phyloP scores from a whole-genome alignment of 768 basidiomycete species.

The Collybia sp. region DNA sequence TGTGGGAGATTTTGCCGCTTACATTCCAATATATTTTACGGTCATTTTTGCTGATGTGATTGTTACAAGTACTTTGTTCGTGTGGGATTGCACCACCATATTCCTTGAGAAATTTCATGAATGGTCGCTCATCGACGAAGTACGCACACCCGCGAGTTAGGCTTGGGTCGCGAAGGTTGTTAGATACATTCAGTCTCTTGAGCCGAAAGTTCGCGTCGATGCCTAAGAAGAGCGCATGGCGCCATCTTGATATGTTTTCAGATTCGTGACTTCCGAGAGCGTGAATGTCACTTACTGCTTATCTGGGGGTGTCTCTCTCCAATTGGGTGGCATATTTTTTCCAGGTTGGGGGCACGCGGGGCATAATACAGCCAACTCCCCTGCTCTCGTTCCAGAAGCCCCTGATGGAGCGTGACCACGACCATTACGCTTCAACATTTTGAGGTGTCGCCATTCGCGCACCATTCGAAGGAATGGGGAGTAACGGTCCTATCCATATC shows the following conservation, averaged over 20 bases:
- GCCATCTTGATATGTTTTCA: neutral
- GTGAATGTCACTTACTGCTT: too few relatives aligned
- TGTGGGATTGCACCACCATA: conserved; percentile 1
- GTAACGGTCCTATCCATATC: neutral
- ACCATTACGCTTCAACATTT: conserved; percentile 4
- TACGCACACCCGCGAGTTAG: neutral
- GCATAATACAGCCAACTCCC: conserved; percentile 5
- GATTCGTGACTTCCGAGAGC: too few relatives aligned
- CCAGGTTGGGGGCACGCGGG: conserved; percentile 12
- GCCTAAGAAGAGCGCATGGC: neutral
- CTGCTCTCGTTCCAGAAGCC: neutral
- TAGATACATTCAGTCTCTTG: neutral
- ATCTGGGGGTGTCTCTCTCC: too few relatives aligned
- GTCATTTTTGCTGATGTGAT: neutral
- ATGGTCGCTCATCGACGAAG: neutral
- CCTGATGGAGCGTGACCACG: conserved; percentile 1
- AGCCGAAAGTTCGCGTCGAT: neutral
- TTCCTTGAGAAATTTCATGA: neutral
- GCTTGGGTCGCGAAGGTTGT: neutral
- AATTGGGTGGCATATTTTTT: neutral
- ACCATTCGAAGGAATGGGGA: neutral
- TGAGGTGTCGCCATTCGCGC: neutral
- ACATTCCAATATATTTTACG: too few relatives aligned
- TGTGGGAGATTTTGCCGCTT: too few relatives aligned
- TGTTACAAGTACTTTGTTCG: conserved; percentile 1